Evolutionary conservation across 208 protist genomes (phyloP).

Genomic region (Kentomonas sorsogonicus): DNA sequence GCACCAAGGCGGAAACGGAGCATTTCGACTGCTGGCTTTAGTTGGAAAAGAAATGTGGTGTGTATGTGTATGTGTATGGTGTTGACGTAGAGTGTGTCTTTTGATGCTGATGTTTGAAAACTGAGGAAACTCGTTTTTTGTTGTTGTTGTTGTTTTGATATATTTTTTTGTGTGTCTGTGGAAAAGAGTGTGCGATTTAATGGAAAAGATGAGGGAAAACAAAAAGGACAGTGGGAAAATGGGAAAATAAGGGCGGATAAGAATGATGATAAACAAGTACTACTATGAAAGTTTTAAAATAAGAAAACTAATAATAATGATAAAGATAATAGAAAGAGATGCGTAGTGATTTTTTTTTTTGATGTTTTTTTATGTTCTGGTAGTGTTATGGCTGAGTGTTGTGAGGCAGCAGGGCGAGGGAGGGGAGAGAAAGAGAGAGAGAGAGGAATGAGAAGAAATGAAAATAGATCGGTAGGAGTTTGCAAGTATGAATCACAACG

Average conservation of each 20-base stretch:
- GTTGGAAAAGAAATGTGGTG: neutral
- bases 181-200: neutral
- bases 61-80: neutral
- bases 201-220: neutral
- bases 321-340: neutral
- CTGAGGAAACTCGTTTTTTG: constrained; percentile 1
- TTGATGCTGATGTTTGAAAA: no score
- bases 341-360: constrained; percentile 1
- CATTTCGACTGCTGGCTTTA: neutral
- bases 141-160: neutral
- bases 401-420: no score
- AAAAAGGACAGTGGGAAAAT: neutral
- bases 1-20: neutral
- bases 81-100: no score
- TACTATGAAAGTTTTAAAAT: neutral
- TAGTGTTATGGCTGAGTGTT: neutral
- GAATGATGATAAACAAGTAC: neutral
- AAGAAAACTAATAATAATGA: neutral
- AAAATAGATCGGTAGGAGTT: no score
- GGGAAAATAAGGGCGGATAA: neutral
- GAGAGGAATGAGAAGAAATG: no score
- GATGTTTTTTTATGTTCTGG: constrained; percentile 10
- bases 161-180: neutral
- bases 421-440: no score
- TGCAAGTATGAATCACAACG: no score